Evolutionary conservation across 2,329 filamentous ascomycete genomes (phyloP).

Genomic region (Cryphonectria parasitica): DNA sequence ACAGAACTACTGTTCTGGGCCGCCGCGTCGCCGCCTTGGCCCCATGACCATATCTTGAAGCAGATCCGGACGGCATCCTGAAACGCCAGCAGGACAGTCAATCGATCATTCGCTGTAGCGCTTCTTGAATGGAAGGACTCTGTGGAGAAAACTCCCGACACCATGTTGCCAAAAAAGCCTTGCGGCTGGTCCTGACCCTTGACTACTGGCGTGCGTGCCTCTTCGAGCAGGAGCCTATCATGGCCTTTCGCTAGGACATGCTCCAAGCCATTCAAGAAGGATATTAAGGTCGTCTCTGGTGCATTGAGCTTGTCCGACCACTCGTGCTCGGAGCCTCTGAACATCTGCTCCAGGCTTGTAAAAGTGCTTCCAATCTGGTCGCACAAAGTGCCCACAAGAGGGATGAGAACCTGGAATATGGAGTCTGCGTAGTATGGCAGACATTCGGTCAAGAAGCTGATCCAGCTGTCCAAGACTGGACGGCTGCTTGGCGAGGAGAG

Average conservation of each 20-base stretch:
- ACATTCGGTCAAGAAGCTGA: constrained; percentile 80
- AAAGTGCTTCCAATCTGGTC: constrained; percentile 76
- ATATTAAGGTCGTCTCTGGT: constrained; percentile 76
- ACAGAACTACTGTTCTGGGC: constrained; percentile 68
- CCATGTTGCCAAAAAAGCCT: constrained; percentile 92
- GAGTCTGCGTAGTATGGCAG: constrained; percentile 81
- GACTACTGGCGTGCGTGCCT: constrained; percentile 66
- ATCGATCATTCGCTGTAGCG: constrained; percentile 85
- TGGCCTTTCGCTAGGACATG: constrained; percentile 87
- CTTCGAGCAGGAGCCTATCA: constrained; percentile 77
- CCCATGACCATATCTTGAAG: constrained; percentile 96
- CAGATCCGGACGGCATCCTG: constrained; percentile 94
- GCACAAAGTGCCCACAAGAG: constrained; percentile 88
- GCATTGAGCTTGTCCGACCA: constrained; percentile 37
- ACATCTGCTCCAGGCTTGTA: constrained; percentile 68
- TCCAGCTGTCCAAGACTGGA: constrained; percentile 87
- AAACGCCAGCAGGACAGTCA: constrained; percentile 94
- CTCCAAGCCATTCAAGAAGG: constrained; percentile 91
- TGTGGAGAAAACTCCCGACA: constrained; percentile 84
- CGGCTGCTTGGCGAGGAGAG: constrained; percentile 76
- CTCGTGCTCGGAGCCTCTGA: constrained; percentile 42
- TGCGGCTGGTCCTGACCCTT: constrained; percentile 85
- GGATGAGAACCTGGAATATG: constrained; percentile 89
- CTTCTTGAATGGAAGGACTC: constrained; percentile 78
- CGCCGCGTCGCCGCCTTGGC: constrained; percentile 62